These are phyloP conservation scores for Batrachochytrium dendrobatidis DNA, from an alignment of 371 early-diverging fungal species.

Conservation along the genomic window DNA sequence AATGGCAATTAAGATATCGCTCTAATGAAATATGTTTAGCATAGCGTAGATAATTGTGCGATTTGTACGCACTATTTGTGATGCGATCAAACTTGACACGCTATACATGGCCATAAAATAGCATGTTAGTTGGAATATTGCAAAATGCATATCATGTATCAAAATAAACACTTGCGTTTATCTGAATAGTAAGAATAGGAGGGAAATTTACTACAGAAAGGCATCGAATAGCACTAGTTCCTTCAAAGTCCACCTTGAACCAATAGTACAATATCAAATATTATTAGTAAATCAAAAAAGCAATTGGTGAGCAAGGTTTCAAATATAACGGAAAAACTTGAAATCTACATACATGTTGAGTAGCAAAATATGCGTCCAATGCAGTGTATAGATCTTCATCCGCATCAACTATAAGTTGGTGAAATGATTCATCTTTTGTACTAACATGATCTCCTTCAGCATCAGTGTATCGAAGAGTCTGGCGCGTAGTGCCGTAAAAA, in stretches of 20 bases:
- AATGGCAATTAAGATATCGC: slow-evolving; percentile 43
- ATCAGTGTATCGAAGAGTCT: slow-evolving; percentile 49
- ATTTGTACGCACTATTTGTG: slow-evolving; percentile 53
- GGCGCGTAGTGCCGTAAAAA: slow-evolving; percentile 59
- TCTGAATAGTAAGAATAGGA: slow-evolving; percentile 55
- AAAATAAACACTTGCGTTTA: slow-evolving; percentile 37
- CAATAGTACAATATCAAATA: neutral
- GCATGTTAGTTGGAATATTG: neutral
- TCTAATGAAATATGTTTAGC: slow-evolving; percentile 50
- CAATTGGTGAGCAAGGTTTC: slow-evolving; percentile 16
- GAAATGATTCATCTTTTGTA: slow-evolving; percentile 56
- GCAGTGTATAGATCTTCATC: slow-evolving; percentile 53
- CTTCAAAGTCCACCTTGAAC: slow-evolving; percentile 39
- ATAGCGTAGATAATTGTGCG: slow-evolving; percentile 53
- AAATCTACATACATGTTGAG: slow-evolving; percentile 30
- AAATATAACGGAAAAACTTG: neutral
- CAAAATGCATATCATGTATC: neutral
- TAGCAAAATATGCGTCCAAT: slow-evolving; percentile 56
- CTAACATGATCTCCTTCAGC: slow-evolving; percentile 26
- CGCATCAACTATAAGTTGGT: slow-evolving; percentile 57
- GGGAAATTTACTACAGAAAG: slow-evolving; percentile 49
- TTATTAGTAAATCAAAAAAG: no score
- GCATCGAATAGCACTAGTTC: slow-evolving; percentile 44
- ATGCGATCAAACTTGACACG: slow-evolving; percentile 60
- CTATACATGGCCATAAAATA: slow-evolving; percentile 21